Percentiles rank a stretch among this genome's conserved stretches.
Conservation (phyloP, 2,329 filamentous ascomycete species). For the Fusarium abutilonis region DNA sequence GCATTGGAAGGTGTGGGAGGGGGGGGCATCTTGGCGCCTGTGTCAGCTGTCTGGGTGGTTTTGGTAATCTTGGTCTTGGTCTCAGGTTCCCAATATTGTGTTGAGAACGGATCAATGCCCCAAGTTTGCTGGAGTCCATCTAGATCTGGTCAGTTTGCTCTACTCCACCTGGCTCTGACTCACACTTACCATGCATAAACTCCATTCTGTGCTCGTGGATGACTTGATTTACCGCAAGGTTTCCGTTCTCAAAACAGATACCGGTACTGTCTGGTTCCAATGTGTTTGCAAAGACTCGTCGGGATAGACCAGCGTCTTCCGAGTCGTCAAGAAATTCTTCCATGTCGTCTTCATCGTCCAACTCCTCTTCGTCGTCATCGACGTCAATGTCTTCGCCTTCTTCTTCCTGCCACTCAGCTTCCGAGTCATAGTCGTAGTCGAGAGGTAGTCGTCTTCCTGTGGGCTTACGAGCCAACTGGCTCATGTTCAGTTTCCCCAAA, state of each 20-base stretch:
- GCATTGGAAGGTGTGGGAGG: slow-evolving; percentile 50
- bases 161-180: too few species aligned
- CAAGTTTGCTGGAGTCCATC: slow-evolving; percentile 60
- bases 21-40: slow-evolving; percentile 46
- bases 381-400: slow-evolving; percentile 74
- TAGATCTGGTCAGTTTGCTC: slow-evolving; percentile 43
- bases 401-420: slow-evolving; percentile 85
- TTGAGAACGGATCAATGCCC: slow-evolving; percentile 85
- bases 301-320: slow-evolving; percentile 69
- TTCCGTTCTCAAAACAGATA: slow-evolving; percentile 79
- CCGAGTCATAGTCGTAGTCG: slow-evolving; percentile 86
- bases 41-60: slow-evolving; percentile 22
- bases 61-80: slow-evolving; percentile 45
- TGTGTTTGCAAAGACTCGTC: slow-evolving; percentile 71
- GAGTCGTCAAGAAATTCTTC: slow-evolving; percentile 90
- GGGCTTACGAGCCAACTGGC: slow-evolving; percentile 64
- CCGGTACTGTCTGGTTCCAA: slow-evolving; percentile 82
- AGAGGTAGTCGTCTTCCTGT: slow-evolving; percentile 66
- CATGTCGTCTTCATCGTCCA: slow-evolving; percentile 83
- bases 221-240: slow-evolving; percentile 59
- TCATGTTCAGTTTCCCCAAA: slow-evolving; percentile 58
- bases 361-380: slow-evolving; percentile 74
- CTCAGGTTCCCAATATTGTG: slow-evolving; percentile 76
- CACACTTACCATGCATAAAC: slow-evolving; percentile 71
- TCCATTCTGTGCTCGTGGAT: slow-evolving; percentile 75